These are phyloP conservation scores for Orbilia quercus DNA, from an alignment of 2,329 filamentous ascomycete species.

Conservation along the genomic window DNA sequence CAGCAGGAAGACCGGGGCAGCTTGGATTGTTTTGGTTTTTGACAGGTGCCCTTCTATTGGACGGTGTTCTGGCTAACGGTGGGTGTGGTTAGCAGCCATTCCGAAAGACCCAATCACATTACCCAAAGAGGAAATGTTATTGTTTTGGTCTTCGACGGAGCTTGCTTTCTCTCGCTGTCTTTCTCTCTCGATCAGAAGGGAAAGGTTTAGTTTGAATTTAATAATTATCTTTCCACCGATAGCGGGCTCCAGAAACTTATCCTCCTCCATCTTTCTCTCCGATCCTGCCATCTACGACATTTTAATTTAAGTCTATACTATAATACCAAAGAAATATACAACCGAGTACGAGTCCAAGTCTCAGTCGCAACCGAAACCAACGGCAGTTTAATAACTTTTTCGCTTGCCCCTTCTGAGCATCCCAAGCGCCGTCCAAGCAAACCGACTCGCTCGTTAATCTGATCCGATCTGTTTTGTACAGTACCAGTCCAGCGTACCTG, in stretches of 20 bases:
- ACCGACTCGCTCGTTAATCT: neutral
- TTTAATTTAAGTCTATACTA: neutral
- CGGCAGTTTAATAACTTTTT: neutral
- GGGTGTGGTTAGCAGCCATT: slow-evolving; percentile 28
- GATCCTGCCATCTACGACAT: slow-evolving; percentile 4
- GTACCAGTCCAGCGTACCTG: slow-evolving; percentile 13
- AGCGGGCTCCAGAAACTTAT: slow-evolving; percentile 24
- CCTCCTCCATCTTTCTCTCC: slow-evolving; percentile 24
- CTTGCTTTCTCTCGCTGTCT: too few species aligned
- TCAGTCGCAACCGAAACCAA: neutral
- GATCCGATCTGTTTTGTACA: neutral
- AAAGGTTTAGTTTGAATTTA: too few species aligned
- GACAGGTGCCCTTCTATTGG: slow-evolving; percentile 39
- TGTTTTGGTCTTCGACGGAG: slow-evolving; percentile 49
- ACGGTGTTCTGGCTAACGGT: too few species aligned
- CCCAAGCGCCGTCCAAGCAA: neutral
- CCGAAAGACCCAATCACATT: slow-evolving; percentile 55
- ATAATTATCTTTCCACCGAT: slow-evolving; percentile 19
- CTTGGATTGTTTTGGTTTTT: slow-evolving; percentile 47
- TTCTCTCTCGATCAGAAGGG: slow-evolving; percentile 1
- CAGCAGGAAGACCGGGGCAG: slow-evolving; percentile 7
- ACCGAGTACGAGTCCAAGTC: neutral
- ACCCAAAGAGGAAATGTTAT: slow-evolving; percentile 56
- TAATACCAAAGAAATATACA: too few species aligned
- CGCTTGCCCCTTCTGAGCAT: slow-evolving; percentile 8